Evolutionary conservation across 106 monocot species (phyloP), one percentile per base, ranked within the genome.

Genomic region (Phalaenopsis aphrodite): DNA sequence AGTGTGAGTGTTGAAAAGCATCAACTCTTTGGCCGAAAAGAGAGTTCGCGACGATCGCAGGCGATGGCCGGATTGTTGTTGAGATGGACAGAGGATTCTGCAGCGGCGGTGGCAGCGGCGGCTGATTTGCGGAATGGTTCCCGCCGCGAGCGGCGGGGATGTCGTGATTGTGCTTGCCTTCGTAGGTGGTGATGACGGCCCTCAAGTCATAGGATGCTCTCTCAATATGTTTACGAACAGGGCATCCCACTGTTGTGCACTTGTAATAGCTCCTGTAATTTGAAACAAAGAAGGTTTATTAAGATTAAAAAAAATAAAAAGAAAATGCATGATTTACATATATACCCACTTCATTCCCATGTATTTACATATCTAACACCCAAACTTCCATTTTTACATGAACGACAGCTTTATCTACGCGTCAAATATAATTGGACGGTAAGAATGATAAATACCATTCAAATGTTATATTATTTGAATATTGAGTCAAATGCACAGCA

Each of bases 91-190:
- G 43, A 8, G 43, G 15, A 14, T 21, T 39, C 69, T 39, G 12
- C 42, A 19, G n/a, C 43, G 19, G 8, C 42, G 43, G 42, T 17
- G n/a, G 30, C 30, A 0, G 30, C 30, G 30, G 30, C 30, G 42
- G 74, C 4, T 43, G 74, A 11, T 5, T 45, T 8, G 41, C 15
- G 5, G 43, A 42, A 16, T 72, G 46, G 2, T 17, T 12, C 4
- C 73, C 77, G 47, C 83, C 69, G 1, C 91, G 83, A 4, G 85
- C 82, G 0, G 92, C 84, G 21, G 92, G 92, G 10, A 89, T 87
- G 18, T 88, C 89, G 73, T 92, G 92, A 84, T 89, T 89, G 87
- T 92, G 92, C 72, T 89, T 92, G 55, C 92, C 92, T 42, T 89
- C 89, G 68, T 92, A 92, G 42, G 92, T 89, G 11, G 89, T 92